A percentile compares a stretch with the other conserved stretches of the same genome.
These are phyloP conservation scores for Mortierella alpina DNA, from an alignment of 192 early-diverging fungal species.

Conservation along the genomic window DNA sequence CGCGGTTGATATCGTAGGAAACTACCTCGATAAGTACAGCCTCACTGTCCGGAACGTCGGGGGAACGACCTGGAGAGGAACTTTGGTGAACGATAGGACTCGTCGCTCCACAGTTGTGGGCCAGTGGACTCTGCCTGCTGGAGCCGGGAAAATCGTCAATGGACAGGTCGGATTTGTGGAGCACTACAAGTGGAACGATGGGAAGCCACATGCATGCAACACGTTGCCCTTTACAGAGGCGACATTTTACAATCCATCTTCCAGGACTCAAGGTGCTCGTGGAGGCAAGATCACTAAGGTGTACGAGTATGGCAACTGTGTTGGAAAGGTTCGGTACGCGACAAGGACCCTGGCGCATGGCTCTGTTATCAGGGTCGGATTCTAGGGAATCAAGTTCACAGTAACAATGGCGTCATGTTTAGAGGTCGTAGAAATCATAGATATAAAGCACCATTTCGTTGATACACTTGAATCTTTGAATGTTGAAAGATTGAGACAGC, in stretches of 20 bases:
- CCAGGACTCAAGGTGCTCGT: conserved; percentile 4
- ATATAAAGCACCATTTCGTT: too few relatives aligned
- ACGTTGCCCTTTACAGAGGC: conserved; percentile 19
- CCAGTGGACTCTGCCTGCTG: conserved; percentile 16
- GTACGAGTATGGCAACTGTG: conserved; percentile 15
- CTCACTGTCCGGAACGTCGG: conserved; percentile 5
- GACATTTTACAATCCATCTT: conserved; percentile 17
- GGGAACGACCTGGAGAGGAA: conserved; percentile 23
- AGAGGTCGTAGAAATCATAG: too few relatives aligned
- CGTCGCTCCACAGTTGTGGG: conserved; percentile 1
- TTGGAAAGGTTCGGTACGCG: conserved; percentile 13
- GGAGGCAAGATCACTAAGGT: conserved; percentile 7
- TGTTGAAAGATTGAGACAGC: too few relatives aligned
- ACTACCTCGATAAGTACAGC: conserved; percentile 21
- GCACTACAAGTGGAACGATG: conserved; percentile 18
- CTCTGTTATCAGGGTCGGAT: conserved; percentile 18
- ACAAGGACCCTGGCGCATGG: background rate
- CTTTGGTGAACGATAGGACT: conserved; percentile 15
- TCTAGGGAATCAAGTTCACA: conserved; percentile 4
- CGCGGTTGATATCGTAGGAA: conserved; percentile 14
- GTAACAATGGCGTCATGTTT: too few relatives aligned
- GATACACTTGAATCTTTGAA: too few relatives aligned
- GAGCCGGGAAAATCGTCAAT: conserved; percentile 15
- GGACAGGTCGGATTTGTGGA: conserved; percentile 19
- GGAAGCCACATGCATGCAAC: conserved; percentile 1